Evolutionary conservation across 2,329 filamentous ascomycete species (phyloP), one percentile per base, ranked within the genome.

Genomic region (Xylariaceae sp.): DNA sequence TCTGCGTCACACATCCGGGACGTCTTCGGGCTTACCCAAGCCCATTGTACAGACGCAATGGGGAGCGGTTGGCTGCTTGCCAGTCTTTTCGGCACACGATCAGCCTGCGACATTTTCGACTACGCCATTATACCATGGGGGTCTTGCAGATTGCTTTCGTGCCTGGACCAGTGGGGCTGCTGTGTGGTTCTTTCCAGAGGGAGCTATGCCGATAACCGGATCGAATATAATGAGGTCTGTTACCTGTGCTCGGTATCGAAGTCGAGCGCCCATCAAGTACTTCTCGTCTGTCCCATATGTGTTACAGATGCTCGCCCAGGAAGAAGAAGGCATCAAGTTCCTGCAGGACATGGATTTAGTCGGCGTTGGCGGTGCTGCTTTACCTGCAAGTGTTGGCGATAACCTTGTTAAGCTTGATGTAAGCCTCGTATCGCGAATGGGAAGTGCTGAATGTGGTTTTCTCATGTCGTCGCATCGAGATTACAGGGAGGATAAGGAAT

Each of bases 401-500:
- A 55, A 56, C 3, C 64, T 85, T 2, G 72, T 81, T 0, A 39
- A 57, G 0, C 54, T 64, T 4, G 69, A 67, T 0, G 69, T 85
- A 1, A 76, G 74, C 8, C 68, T 85, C 4, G 63, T 83, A 1
- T 83, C 78, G 0, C 67, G 81, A 31, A 82, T 80, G 55, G 81
- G 81, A 2, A 84, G 79, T 51, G 76, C 79, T 8, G 81, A 85
- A 54, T 84, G 79, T 42, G 80, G 81, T 0, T 85, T 85, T 45
- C 56, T 85, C 12, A 67, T 85, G 54, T 81, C 76, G 3, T 85
- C 81, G 0, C 70, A 78, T 54, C 70, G 80, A 17, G 62, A 78
- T 18, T 84, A 76, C 42, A 44, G 41, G 0, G 56, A 47, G 0
- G 79, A 85, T 42, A 68, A 61, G n/a, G 72, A 74, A 2, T 85